Evolutionary conservation across 805 yeast species (phyloP).

Genomic region (Suhomyces canberraensis): DNA sequence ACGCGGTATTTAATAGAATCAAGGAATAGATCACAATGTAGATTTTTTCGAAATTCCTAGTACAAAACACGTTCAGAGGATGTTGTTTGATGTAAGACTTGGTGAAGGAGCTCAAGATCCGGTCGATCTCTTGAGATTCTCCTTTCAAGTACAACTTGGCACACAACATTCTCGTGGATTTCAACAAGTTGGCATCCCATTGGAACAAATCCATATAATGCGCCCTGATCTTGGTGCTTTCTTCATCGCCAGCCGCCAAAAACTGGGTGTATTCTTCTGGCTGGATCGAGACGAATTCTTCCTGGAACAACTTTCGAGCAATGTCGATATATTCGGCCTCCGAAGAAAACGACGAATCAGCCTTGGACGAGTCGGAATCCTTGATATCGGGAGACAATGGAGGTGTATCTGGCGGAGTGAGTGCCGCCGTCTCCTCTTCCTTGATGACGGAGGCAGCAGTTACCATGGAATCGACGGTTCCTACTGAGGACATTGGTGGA

Average conservation of each 20-base stretch:
- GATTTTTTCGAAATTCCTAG: slow-evolving; percentile 49
- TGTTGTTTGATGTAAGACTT: slow-evolving; percentile 55
- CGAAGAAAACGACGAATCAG: not conserved
- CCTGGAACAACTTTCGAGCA: slow-evolving; percentile 35
- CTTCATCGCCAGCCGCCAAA: slow-evolving; percentile 36
- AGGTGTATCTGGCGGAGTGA: not conserved
- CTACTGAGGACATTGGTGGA: slow-evolving; percentile 11
- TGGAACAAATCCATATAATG: slow-evolving; percentile 46
- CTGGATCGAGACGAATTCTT: slow-evolving; percentile 40
- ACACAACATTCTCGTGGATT: slow-evolving; percentile 59
- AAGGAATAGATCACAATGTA: slow-evolving; percentile 72
- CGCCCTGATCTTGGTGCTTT: slow-evolving; percentile 37
- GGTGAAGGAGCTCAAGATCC: slow-evolving; percentile 66
- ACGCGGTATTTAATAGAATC: slow-evolving; percentile 71
- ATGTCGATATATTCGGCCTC: slow-evolving; percentile 27
- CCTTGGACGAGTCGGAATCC: not conserved
- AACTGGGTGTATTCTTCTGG: slow-evolving; percentile 46
- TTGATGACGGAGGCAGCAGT: slow-evolving; percentile 8
- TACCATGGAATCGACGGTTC: slow-evolving; percentile 11
- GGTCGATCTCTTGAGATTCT: slow-evolving; percentile 78
- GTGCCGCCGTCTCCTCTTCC: not conserved
- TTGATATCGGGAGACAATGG: not conserved
- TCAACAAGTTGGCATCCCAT: slow-evolving; percentile 51
- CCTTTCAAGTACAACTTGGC: slow-evolving; percentile 69
- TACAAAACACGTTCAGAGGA: slow-evolving; percentile 47